A percentile compares a stretch with the other conserved stretches of the same genome.
Conservation (phyloP, 2,329 filamentous ascomycete species). For the Alternaria triticimaculans region DNA sequence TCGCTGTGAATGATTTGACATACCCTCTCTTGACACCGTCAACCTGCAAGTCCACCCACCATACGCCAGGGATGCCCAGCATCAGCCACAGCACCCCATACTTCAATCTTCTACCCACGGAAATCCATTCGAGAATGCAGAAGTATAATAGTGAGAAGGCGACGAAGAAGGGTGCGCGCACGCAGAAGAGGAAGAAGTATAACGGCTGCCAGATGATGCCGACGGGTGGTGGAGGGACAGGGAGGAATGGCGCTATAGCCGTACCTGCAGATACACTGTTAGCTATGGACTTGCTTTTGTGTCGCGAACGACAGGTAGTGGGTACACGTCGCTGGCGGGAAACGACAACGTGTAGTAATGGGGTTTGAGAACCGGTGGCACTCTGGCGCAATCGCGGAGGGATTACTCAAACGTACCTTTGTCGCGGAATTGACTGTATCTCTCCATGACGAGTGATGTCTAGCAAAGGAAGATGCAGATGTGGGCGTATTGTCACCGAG, state of each 20-base stretch:
- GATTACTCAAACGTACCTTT: conserved; percentile 65
- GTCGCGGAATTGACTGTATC: conserved; percentile 91
- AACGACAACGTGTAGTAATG: not conserved
- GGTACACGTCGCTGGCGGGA: not conserved
- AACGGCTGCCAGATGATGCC: conserved; percentile 66
- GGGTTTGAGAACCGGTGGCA: not conserved
- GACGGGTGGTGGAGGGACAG: conserved; percentile 72
- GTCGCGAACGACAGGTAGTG: not conserved
- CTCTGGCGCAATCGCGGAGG: not conserved
- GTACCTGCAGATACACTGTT: conserved; percentile 68
- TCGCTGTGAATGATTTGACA: conserved; percentile 23
- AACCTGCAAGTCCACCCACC: conserved; percentile 98
- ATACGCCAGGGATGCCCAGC: conserved; percentile 87
- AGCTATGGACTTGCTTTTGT: conserved; percentile 8
- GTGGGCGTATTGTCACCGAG: conserved; percentile 24
- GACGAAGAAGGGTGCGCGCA: conserved; percentile 81
- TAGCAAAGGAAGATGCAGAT: not conserved
- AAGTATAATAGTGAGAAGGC: conserved; percentile 75
- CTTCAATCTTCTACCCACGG: conserved; percentile 70
- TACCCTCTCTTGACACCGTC: conserved; percentile 93
- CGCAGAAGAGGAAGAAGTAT: conserved; percentile 75
- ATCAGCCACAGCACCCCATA: conserved; percentile 89
- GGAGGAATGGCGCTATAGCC: conserved; percentile 94
- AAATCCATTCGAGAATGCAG: conserved; percentile 80
- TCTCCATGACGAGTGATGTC: conserved; percentile 72